Conservation (phyloP, 148 eudicot genomes). For the Polygonum aviculare region DNA sequence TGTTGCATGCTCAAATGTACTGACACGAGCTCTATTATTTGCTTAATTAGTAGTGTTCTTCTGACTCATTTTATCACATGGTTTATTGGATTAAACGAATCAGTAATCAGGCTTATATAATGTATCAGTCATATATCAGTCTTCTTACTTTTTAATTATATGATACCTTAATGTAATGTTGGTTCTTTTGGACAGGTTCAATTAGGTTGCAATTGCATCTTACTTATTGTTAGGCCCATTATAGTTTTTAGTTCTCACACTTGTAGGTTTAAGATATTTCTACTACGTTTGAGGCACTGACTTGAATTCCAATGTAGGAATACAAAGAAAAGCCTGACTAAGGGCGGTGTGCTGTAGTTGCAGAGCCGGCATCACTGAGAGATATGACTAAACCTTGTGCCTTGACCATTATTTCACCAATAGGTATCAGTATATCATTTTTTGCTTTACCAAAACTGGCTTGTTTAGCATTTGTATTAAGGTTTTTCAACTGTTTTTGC, state of each 20-base stretch:
- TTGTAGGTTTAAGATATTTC: neutral
- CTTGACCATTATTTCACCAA: constrained; percentile 83
- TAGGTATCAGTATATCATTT: constrained; percentile 51
- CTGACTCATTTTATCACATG: too few species aligned
- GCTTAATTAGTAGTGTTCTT: too few species aligned
- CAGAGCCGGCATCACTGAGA: constrained; percentile 88
- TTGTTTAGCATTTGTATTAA: neutral
- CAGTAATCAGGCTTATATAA: too few species aligned
- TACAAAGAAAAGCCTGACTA: constrained; percentile 97
- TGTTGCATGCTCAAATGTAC: too few species aligned
- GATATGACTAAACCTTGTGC: constrained; percentile 96
- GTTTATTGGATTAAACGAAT: too few species aligned
- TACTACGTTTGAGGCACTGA: constrained; percentile 11
- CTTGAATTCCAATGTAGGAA: constrained; percentile 37
- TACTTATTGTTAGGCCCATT: constrained; percentile 94
- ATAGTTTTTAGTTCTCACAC: constrained; percentile 24
- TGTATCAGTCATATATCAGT: too few species aligned
- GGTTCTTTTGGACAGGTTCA: too few species aligned
- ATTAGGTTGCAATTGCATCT: too few species aligned
- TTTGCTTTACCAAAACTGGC: neutral
- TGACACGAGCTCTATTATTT: too few species aligned
- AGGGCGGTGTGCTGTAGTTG: constrained; percentile 91
- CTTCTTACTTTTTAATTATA: too few species aligned
- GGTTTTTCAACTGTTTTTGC: neutral
- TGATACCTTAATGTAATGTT: too few species aligned